Evolutionary conservation across 2,329 filamentous ascomycete genomes (phyloP), one percentile per base, ranked within the genome.

Genomic region (Nothophoma quercina): DNA sequence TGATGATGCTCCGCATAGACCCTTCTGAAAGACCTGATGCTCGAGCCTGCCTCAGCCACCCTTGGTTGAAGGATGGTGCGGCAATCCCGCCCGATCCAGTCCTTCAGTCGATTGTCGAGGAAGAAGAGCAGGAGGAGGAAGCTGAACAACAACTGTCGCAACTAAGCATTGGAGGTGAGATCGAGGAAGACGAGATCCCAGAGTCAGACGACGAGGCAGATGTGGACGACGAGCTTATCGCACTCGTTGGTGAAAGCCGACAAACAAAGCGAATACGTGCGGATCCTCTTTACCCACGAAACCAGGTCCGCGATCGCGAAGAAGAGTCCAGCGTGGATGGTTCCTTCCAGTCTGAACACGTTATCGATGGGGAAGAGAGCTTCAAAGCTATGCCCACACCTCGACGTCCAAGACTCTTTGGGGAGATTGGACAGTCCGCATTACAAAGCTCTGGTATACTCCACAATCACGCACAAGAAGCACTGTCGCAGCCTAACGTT

Each of bases 1-100:
- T 79, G 13, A 79, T 80, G n/a, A 95, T 97, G 84, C 84, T 98
- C 4, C 86, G 91, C 60, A 85, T 85, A n/a, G 86, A 92, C 41
- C 91, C 93, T 1, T 83, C 88, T 49, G 76, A 83, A n/a, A 86
- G 93, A 50, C 90, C 91, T 0, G 90, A 87, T 0, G 87, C 95
- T 35, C 71, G 78, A 5, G 82, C 89, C 42, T 87, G 96, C 46
- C 82, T 90, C 51, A 75, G 77, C 10, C 89, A 95, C 70, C 77
- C 83, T 1, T 98, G 93, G 93, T 79, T 96, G n/a, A 72, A 69
- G 19, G 72, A 79, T n/a, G 74, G 79, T 19, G 68, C 72, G 1
- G 79, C 83, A 46, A 43, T 69, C 30, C 62, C 58, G 5, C 49
- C 63, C 7, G 65, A 70, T 48, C 56, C 66, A 2, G 46, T 40